Percentiles rank a stretch among this genome's conserved stretches.
Evolutionary conservation across 192 early-diverging fungal genomes (phyloP).

Genomic region (Mortierella hygrophila): DNA sequence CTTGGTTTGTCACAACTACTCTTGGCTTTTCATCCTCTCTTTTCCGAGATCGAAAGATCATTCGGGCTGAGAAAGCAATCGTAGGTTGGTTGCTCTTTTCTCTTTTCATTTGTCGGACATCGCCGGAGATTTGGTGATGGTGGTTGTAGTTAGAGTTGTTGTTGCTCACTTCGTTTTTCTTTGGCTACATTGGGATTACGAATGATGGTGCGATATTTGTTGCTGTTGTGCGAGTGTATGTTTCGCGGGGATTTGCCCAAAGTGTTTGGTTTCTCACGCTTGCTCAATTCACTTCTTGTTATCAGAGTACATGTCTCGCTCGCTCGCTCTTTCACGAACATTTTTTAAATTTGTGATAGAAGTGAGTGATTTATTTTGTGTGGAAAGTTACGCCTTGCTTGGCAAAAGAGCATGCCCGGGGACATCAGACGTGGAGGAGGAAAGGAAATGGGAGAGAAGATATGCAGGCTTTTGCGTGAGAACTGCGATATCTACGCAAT

Average conservation of each 20-base stretch:
- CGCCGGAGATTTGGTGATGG: neutral
- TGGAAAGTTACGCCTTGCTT: neutral
- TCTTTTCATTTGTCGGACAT: neutral
- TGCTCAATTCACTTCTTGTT: neutral
- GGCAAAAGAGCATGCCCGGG: neutral
- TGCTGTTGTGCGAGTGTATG: neutral
- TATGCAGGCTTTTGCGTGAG: neutral
- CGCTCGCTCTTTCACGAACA: neutral
- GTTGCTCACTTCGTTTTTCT: neutral
- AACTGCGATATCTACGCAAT: neutral
- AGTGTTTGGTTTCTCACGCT: neutral
- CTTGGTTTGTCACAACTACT: neutral
- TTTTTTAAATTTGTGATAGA: neutral
- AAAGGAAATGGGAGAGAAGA: neutral
- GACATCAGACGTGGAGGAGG: neutral
- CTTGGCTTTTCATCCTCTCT: neutral
- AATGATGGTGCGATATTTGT: neutral
- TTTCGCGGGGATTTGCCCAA: neutral
- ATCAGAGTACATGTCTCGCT: neutral
- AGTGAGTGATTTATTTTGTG: neutral
- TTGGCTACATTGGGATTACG: neutral
- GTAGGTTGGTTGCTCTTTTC: too few relatives aligned
- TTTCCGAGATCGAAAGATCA: neutral
- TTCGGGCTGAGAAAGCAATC: too few relatives aligned
- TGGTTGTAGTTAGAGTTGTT: neutral